Conservation (phyloP, 306 rosid genomes). For the Quillaja saponaria region DNA sequence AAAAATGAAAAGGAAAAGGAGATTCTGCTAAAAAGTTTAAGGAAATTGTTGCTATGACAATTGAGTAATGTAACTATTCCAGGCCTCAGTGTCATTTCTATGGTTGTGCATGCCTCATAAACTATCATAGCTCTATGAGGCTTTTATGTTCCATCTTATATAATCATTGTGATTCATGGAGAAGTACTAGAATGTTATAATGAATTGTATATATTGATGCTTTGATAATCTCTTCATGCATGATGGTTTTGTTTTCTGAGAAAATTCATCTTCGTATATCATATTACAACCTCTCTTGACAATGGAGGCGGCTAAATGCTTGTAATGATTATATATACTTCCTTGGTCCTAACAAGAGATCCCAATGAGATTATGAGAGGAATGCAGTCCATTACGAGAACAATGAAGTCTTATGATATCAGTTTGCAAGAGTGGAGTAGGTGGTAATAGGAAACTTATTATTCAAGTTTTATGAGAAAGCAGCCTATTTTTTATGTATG, state of each 20-base stretch:
- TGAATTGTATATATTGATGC: conserved; percentile 33
- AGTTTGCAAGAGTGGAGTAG: too few relatives aligned
- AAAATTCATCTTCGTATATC: not conserved
- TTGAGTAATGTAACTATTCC: conserved; percentile 21
- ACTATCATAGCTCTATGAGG: conserved; percentile 28
- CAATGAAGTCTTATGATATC: too few relatives aligned
- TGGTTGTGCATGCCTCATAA: conserved; percentile 36
- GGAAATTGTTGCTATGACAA: conserved; percentile 6
- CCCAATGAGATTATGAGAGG: too few relatives aligned
- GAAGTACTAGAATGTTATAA: conserved; percentile 32
- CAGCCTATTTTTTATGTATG: too few relatives aligned
- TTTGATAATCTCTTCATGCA: conserved; percentile 1
- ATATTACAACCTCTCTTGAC: not conserved
- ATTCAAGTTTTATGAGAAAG: too few relatives aligned
- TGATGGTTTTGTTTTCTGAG: not conserved
- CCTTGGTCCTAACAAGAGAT: too few relatives aligned
- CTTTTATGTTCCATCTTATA: conserved; percentile 22
- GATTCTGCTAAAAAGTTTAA: not conserved
- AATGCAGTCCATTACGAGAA: too few relatives aligned
- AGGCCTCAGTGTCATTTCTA: conserved; percentile 33
- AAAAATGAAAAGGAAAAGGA: conserved; percentile 16
- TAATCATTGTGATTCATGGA: conserved; percentile 31
- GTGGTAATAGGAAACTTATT: too few relatives aligned
- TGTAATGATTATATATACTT: not conserved
- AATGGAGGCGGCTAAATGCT: not conserved